A percentile compares a stretch with the other conserved stretches of the same genome.
phyloP scores from a whole-genome alignment of 257 asterid genomes.

The Nicotiana attenuata region DNA sequence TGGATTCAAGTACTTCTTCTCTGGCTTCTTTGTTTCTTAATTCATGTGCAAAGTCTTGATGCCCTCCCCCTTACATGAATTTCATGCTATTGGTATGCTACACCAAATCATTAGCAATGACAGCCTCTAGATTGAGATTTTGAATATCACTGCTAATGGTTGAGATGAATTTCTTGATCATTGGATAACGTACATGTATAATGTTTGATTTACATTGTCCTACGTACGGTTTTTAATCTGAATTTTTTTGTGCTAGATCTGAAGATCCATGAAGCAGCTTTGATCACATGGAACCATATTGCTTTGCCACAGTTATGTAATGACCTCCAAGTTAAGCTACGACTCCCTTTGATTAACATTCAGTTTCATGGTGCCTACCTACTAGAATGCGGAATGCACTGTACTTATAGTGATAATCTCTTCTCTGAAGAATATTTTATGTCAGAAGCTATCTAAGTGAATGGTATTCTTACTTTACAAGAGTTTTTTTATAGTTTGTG shows the following conservation, averaged over 20 bases:
- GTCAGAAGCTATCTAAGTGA: too few species aligned
- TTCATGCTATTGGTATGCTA: too few species aligned
- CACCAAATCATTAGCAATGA: too few species aligned
- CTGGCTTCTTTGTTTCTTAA: too few species aligned
- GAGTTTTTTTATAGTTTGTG: too few species aligned
- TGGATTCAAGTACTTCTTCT: too few species aligned
- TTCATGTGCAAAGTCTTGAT: too few species aligned
- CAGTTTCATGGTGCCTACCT: neutral
- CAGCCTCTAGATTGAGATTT: constrained; percentile 46
- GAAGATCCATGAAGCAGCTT: constrained; percentile 59
- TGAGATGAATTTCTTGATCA: constrained; percentile 64
- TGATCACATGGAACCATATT: constrained; percentile 59
- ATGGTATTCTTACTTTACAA: too few species aligned
- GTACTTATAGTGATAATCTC: too few species aligned
- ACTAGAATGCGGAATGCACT: neutral
- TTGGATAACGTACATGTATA: constrained; percentile 70
- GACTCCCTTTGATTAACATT: neutral
- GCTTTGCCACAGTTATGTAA: constrained; percentile 78
- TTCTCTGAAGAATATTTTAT: too few species aligned
- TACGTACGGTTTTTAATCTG: too few species aligned
- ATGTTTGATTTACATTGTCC: neutral
- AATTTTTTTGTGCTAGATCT: constrained; percentile 7
- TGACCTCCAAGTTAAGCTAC: constrained; percentile 63
- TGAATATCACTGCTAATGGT: constrained; percentile 58
- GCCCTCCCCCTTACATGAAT: too few species aligned